Base-by-base conservation (phyloP, 2,329 filamentous ascomycete species). In the Fusarium staphyleae region DNA sequence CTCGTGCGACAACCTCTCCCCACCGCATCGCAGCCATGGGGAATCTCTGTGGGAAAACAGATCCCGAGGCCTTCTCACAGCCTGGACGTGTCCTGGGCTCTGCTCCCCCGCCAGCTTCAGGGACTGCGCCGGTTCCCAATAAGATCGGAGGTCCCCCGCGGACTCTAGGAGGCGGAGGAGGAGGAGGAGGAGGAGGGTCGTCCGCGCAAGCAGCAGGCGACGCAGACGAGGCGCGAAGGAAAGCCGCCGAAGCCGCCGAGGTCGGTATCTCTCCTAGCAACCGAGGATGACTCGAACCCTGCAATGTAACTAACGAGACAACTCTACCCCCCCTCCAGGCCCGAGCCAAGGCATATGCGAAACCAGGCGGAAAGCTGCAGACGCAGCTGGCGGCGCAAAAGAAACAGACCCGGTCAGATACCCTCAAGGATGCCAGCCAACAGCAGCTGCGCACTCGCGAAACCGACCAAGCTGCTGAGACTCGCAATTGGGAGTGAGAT, bases 241-340 rank as follows among this genome's bases (percentile, higher is more conserved):
- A 86, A 55, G 93, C 93, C 4, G 91, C 91, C 0, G 83, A 85
- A 61, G 93, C 92, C 45, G 93, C 93, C 55, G 90, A 96, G 87
- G 92, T 96, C 73, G 70, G 85, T 77, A 46, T 34, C 24, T 34
- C 24, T 14, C 19, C 28, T 19, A 16, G 30, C 4, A 15, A 12
- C 12, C 22, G 11, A 7, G 35, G 16, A 8, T 14, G n/a, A 11
- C 16, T 43, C 29, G 18, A 34, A 34, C 32, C 16, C 3, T 24
- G 9, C 22, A 24, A 24, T 9, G 9, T 24, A 24, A 24, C 22
- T 24, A 8, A 24, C 22, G 22, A 9, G 9, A 16, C 30, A 15
- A n/a, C n/a, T n/a, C n/a, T n/a, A n/a, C n/a, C 7, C 8, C 2
- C 32, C 41, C 16, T 24, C 24, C 13, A 92, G 89, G 87, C 87